Conservation (phyloP, 208 protist genomes). For the Polymyxa betae region DNA sequence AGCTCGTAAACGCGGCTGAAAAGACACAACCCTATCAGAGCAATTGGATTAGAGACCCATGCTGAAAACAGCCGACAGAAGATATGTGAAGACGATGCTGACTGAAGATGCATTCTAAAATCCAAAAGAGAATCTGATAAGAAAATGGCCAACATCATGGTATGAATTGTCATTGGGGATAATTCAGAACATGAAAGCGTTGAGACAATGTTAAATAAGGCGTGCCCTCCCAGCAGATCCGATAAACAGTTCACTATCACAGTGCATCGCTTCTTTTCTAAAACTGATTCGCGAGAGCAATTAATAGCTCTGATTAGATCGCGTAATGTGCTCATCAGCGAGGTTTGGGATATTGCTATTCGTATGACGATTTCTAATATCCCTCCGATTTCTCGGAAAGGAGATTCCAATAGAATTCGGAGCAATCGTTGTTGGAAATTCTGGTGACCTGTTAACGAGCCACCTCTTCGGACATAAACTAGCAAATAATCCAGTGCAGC, state of each 20-base stretch:
- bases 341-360: background rate
- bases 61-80: slow-evolving; percentile 12
- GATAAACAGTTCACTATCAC: background rate
- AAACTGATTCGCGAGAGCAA: too few species aligned
- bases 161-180: background rate
- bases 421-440: background rate
- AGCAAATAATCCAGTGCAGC: background rate
- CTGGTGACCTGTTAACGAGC: background rate
- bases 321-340: too few species aligned
- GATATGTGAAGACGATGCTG: background rate
- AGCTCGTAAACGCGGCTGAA: slow-evolving; percentile 9
- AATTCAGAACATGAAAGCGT: background rate
- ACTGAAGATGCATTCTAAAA: background rate
- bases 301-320: too few species aligned
- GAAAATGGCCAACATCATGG: background rate
- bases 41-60: slow-evolving; percentile 15
- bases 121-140: background rate
- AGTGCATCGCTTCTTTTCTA: background rate
- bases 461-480: background rate
- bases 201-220: background rate
- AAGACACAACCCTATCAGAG: background rate
- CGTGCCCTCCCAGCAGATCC: background rate
- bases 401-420: background rate
- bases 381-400: background rate
- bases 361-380: background rate